A percentile compares a stretch with the other conserved stretches of the same genome.
These are phyloP conservation scores for Ajuga reptans DNA, from an alignment of 305 asterid species.

Conservation along the genomic window DNA sequence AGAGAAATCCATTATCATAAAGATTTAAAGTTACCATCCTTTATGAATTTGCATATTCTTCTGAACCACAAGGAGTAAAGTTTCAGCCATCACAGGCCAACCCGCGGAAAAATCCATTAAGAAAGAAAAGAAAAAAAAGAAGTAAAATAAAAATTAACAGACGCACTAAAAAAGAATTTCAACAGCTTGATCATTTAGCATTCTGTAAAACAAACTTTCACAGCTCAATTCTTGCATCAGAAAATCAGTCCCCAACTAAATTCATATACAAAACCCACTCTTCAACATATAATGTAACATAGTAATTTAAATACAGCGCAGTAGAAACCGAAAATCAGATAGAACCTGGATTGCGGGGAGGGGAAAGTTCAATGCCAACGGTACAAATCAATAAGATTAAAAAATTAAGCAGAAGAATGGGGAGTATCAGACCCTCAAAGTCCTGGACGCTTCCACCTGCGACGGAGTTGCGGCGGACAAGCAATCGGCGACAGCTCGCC, in stretches of 20 bases:
- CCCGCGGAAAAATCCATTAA: not conserved
- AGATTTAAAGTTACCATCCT: not conserved
- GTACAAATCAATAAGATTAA: constrained; percentile 11
- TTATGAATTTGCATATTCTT: not conserved
- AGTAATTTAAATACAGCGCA: not conserved
- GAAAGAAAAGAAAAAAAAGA: not conserved
- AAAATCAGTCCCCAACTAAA: constrained; percentile 17
- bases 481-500: constrained; percentile 92
- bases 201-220: constrained; percentile 10
- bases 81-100: not conserved
- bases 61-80: not conserved
- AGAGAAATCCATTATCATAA: constrained; percentile 1
- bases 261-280: constrained; percentile 6
- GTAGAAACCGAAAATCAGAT: not conserved
- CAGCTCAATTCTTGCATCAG: constrained; percentile 13
- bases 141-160: not conserved
- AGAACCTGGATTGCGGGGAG: not conserved
- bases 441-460: constrained; percentile 89
- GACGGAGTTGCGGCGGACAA: constrained; percentile 75
- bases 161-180: not conserved
- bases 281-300: not conserved
- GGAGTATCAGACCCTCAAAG: constrained; percentile 59
- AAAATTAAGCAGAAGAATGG: constrained; percentile 18
- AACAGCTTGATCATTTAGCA: constrained; percentile 19
- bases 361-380: constrained; percentile 11